Base-by-base conservation (phyloP, 331 rosid genomes). In the Spiraea crenata region DNA sequence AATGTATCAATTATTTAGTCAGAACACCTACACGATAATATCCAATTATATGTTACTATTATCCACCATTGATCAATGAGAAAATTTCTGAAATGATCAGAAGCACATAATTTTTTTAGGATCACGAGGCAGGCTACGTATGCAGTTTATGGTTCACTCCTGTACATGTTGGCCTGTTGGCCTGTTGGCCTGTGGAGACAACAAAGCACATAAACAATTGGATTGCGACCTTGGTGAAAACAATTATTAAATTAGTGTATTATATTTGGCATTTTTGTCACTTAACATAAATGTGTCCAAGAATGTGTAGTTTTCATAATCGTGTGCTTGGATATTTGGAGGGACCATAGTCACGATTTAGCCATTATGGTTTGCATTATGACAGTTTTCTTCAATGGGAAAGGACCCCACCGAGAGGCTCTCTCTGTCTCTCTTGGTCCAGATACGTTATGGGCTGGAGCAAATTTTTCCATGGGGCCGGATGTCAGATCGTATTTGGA, bases 41-140 rank as follows among this genome's bases (percentile, higher is more conserved):
- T 25, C 1, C 31, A 0, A 25, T 25, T 25, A 40, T 34, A 39
- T 5, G 35, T 39, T 39, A 7, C 38, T n/a, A 38, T 38, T 40
- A 40, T n/a, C 16, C 9, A n/a, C 38, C 13, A 62, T 41, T 16
- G 16, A 40, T 11, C 0, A n/a, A 70, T 60, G 3, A 34, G 42
- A 34, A 38, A 16, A 45, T 59, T 25, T 57, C 52, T 31, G 74
- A 70, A 38, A 4, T 70, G 16, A 7, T 37, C 0, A 58, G 67
- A 71, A 71, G 75, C 20, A 52, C 62, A 56, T 10, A 19, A 71
- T 39, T 77, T 41, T 25, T 79, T 69, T 57, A 70, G 34, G 96
- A 87, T 87, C 1, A 81, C 1, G 82, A 87, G 81, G 72, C 42
- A 46, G 50, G 92, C 89, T 83, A 86, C 92, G 96, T 89, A 74